Conservation (phyloP, 768 basidiomycete species). For the Serendipita indica region DNA sequence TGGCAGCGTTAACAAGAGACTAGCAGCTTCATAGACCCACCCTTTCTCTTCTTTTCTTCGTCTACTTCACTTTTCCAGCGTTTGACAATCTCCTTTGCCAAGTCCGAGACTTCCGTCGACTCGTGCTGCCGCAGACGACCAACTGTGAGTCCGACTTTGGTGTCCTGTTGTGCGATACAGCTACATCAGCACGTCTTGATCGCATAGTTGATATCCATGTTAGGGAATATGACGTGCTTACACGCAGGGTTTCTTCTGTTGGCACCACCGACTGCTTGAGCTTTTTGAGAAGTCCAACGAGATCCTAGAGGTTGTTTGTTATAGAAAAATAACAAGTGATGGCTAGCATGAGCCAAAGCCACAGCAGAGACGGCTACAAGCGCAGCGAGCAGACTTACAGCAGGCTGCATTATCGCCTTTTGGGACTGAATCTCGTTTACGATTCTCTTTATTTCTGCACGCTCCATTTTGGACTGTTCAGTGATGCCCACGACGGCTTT, state of each 20-base stretch:
- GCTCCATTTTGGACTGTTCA: background rate
- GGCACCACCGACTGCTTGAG: background rate
- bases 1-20: too few relatives aligned
- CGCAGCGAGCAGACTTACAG: background rate
- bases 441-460: constrained; percentile 7
- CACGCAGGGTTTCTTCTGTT: constrained; percentile 4
- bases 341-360: too few relatives aligned
- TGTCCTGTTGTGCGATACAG: constrained; percentile 43
- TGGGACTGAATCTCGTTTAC: constrained; percentile 4
- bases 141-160: constrained; percentile 82
- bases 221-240: background rate
- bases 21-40: too few relatives aligned
- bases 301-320: background rate
- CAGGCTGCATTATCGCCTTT: constrained; percentile 6
- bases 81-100: constrained; percentile 82
- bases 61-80: constrained; percentile 87
- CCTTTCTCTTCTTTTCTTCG: constrained; percentile 25
- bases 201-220: too few relatives aligned
- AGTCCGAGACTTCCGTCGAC: constrained; percentile 55
- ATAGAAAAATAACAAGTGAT: too few relatives aligned
- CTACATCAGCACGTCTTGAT: background rate
- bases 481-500: background rate
- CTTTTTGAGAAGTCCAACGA: constrained; percentile 7
- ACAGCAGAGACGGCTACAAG: background rate
- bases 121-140: constrained; percentile 71